These are phyloP conservation scores for Skeletonema potamos DNA, from an alignment of 108 stramenopile genomes.

Conservation along the genomic window DNA sequence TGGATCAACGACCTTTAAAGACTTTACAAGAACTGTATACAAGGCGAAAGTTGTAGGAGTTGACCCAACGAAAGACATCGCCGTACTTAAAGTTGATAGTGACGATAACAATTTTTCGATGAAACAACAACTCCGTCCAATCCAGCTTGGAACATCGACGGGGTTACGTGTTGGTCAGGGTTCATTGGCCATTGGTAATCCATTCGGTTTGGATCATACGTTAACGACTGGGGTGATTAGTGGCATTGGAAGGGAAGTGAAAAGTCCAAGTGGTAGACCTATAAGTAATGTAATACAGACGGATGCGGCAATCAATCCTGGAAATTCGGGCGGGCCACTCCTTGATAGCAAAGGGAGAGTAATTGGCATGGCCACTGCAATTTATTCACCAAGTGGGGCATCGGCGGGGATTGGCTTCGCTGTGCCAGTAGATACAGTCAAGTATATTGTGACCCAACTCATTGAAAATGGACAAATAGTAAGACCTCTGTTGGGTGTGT, in stretches of 20 bases:
- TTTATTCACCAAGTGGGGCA: conserved; percentile 85
- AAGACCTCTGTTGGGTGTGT: conserved; percentile 87
- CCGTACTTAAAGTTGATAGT: conserved; percentile 82
- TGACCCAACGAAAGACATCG: conserved; percentile 93
- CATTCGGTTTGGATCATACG: conserved; percentile 95
- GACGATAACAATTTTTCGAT: conserved; percentile 52
- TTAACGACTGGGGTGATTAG: conserved; percentile 75
- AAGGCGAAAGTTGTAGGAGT: conserved; percentile 84
- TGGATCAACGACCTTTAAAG: neutral
- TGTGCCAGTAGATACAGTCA: conserved; percentile 91
- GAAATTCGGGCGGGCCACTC: conserved; percentile 88
- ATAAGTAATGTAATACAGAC: conserved; percentile 96
- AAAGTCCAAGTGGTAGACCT: conserved; percentile 87
- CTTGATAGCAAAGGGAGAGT: conserved; percentile 73
- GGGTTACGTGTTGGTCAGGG: conserved; percentile 71
- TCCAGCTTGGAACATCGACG: conserved; percentile 59
- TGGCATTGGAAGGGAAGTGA: conserved; percentile 80
- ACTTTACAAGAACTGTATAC: conserved; percentile 24
- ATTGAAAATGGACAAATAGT: conserved; percentile 87
- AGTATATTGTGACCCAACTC: conserved; percentile 69
- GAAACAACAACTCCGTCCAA: conserved; percentile 50
- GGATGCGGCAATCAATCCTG: conserved; percentile 81
- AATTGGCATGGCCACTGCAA: conserved; percentile 94
- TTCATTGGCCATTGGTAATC: conserved; percentile 92
- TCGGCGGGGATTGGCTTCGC: conserved; percentile 95